These are phyloP conservation scores for Cladophialophora immunda DNA, from an alignment of 2,329 filamentous ascomycete species.

Conservation along the genomic window DNA sequence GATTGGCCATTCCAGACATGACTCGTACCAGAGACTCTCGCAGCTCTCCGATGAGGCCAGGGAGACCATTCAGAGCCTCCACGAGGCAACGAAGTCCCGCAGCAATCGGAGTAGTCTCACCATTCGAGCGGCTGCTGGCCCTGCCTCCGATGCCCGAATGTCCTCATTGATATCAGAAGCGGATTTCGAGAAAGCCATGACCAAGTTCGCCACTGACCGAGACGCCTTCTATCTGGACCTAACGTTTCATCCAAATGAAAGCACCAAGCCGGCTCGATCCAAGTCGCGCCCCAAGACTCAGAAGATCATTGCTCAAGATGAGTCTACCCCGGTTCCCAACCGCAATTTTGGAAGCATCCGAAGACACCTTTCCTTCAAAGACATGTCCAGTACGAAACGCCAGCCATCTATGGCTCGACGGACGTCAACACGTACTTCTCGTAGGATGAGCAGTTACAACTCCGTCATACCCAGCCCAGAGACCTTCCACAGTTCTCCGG, in stretches of 20 bases:
- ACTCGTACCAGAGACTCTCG: constrained; percentile 52
- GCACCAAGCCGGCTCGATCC: constrained; percentile 47
- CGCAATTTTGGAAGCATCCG: constrained; percentile 83
- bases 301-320: constrained; percentile 80
- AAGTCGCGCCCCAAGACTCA: constrained; percentile 70
- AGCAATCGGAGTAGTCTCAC: constrained; percentile 73
- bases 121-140: constrained; percentile 58
- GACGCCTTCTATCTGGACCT: constrained; percentile 94
- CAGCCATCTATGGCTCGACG: constrained; percentile 79
- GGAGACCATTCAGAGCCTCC: constrained; percentile 59
- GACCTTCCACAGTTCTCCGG: constrained; percentile 84
- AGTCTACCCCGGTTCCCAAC: constrained; percentile 58
- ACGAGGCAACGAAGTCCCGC: constrained; percentile 57
- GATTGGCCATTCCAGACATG: constrained; percentile 47
- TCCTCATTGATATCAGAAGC: constrained; percentile 69
- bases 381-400: constrained; percentile 94
- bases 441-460: constrained; percentile 94
- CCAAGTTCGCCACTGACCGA: constrained; percentile 94
- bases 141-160: constrained; percentile 43
- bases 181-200: constrained; percentile 90
- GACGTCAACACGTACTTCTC: constrained; percentile 80
- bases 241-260: constrained; percentile 82
- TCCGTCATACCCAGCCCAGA: constrained; percentile 95
- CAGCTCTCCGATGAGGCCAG: constrained; percentile 49
- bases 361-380: constrained; percentile 88